Conservation (phyloP, 2,329 filamentous ascomycete genomes). For the Cladosporium cucumerinum region DNA sequence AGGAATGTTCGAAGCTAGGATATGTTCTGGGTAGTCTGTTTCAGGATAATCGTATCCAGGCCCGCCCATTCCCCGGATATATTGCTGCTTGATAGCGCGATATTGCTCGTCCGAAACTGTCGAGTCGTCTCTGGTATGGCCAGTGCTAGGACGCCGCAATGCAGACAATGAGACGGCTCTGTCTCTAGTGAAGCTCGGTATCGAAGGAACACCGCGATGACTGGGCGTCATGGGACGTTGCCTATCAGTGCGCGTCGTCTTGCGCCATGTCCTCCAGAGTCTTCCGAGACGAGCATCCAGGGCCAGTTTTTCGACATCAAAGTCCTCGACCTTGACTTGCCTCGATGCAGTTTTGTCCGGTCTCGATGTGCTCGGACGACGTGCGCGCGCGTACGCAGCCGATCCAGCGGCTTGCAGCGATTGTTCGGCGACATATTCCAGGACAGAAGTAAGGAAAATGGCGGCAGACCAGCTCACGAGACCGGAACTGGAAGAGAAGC, state of each 20-base stretch:
- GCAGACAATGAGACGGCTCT: neutral
- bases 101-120: constrained; percentile 8
- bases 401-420: constrained; percentile 83
- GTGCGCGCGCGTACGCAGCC: constrained; percentile 67
- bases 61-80: constrained; percentile 19
- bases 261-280: constrained; percentile 94
- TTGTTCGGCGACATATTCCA: constrained; percentile 92
- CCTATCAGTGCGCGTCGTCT: constrained; percentile 59
- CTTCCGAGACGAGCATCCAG: constrained; percentile 83
- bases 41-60: constrained; percentile 22
- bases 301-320: constrained; percentile 89
- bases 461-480: constrained; percentile 83
- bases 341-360: neutral
- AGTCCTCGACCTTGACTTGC: constrained; percentile 63
- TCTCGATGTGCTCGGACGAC: constrained; percentile 37
- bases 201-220: constrained; percentile 2
- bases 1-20: constrained; percentile 59
- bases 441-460: constrained; percentile 91
- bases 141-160: constrained; percentile 5
- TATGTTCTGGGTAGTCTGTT: constrained; percentile 39
- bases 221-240: constrained; percentile 8
- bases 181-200: constrained; percentile 5
- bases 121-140: constrained; percentile 2
- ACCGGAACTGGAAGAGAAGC: constrained; percentile 47
- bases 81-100: neutral